Evolutionary conservation across 352 stramenopile species (phyloP).

Genomic region (Thalassiosira oceanica): DNA sequence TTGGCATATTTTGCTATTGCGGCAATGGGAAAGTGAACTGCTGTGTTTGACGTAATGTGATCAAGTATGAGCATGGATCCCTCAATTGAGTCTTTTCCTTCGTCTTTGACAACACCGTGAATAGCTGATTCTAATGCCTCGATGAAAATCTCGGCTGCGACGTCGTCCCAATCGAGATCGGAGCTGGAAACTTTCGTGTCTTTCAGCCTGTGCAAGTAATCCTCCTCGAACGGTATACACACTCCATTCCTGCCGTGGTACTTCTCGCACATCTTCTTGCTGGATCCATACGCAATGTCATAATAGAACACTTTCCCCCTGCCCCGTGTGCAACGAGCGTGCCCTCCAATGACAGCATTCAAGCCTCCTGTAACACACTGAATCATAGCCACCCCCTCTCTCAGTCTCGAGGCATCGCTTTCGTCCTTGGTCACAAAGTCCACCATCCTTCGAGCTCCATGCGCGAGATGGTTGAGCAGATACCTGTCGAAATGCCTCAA

Average conservation of each 20-base stretch:
- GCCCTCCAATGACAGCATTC: constrained; percentile 82
- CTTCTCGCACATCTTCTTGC: constrained; percentile 88
- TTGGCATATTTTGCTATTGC: constrained; percentile 81
- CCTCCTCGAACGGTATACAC: constrained; percentile 51
- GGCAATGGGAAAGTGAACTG: constrained; percentile 85
- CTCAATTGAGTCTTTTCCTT: constrained; percentile 10
- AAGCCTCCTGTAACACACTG: constrained; percentile 88
- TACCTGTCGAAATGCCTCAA: constrained; percentile 90
- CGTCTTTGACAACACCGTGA: neutral
- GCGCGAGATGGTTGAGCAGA: constrained; percentile 87
- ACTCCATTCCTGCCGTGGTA: constrained; percentile 57
- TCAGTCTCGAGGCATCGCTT: constrained; percentile 66
- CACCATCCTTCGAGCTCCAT: constrained; percentile 83
- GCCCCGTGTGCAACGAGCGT: constrained; percentile 34
- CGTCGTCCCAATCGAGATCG: constrained; percentile 12
- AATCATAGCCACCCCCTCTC: constrained; percentile 69
- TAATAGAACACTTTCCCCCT: constrained; percentile 45
- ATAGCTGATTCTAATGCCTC: constrained; percentile 42
- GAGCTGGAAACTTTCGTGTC: constrained; percentile 1
- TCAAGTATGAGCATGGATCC: constrained; percentile 87
- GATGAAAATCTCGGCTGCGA: constrained; percentile 41
- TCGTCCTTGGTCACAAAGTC: constrained; percentile 73
- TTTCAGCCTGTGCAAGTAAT: constrained; percentile 48
- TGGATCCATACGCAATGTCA: constrained; percentile 87
- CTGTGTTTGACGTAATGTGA: constrained; percentile 92